Percentiles rank a stretch among this genome's conserved stretches.
These are phyloP conservation scores for Pulveroboletus sp. DNA, from an alignment of 768 basidiomycete genomes.

Conservation along the genomic window DNA sequence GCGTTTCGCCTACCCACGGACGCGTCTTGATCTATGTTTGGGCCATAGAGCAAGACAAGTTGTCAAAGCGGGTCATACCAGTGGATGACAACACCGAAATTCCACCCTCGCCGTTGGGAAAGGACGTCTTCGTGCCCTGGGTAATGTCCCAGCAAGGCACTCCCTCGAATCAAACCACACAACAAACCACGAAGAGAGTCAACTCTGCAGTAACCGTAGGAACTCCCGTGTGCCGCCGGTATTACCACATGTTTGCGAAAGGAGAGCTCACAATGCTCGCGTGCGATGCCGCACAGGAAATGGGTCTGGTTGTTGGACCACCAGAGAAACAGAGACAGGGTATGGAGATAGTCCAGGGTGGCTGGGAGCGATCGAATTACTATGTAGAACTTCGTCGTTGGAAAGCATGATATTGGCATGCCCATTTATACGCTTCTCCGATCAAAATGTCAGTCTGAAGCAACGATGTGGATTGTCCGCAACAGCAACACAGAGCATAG, in stretches of 20 bases:
- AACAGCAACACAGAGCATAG: conserved; percentile 32
- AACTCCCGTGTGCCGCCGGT: conserved; percentile 68
- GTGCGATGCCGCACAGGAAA: conserved; percentile 53
- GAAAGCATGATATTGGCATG: conserved; percentile 33
- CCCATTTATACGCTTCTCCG: no score
- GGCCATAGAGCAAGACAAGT: conserved; percentile 90
- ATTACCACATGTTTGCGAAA: conserved; percentile 92
- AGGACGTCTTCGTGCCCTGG: conserved; percentile 93
- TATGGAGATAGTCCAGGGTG: conserved; percentile 66
- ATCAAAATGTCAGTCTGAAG: conserved; percentile 6
- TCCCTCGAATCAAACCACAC: conserved; percentile 15
- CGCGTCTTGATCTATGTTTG: conserved; percentile 92
- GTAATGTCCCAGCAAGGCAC: conserved; percentile 46
- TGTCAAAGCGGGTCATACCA: conserved; percentile 71
- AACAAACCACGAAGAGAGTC: not conserved
- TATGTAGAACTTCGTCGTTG: conserved; percentile 76
- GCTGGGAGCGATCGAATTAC: conserved; percentile 89
- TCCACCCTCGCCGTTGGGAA: conserved; percentile 37
- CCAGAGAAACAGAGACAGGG: conserved; percentile 36
- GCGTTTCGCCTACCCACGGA: conserved; percentile 66
- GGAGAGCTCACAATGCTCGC: conserved; percentile 74
- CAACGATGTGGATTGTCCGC: conserved; percentile 21
- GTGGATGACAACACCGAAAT: conserved; percentile 15
- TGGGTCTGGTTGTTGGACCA: conserved; percentile 53
- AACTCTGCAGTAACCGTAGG: conserved; percentile 3